Evolutionary conservation across 1,284 basidiomycete species (phyloP), one percentile per base, ranked within the genome.

Genomic region (Meira miltonrushii): DNA sequence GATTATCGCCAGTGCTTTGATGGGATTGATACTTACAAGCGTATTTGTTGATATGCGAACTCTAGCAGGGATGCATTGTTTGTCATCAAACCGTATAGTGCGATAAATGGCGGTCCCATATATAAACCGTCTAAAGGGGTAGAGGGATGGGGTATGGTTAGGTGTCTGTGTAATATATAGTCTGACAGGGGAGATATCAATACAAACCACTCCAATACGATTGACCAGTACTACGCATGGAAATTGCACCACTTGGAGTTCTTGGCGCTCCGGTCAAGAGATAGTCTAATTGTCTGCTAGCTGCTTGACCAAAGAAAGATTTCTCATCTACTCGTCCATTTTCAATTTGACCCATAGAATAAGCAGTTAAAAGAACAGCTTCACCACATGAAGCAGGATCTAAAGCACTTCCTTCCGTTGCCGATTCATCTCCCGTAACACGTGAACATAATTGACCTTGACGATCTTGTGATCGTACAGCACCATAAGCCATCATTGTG

Each of bases 71-170:
- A 84, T 43, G 83, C 77, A 78, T 94, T 92, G 33, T 80, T 73
- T 0, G 85, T 85, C 25, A 85, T 68, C 38, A 86, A 85, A 33
- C 89, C 93, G 75, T 91, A 93, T 79, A 88, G 92, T 0, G 92
- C 90, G 9, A 96, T 79, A 79, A 93, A 95, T 0, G 92, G 92
- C 0, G 92, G 92, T 0, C 88, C 88, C 90, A 93, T 91, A 79
- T 88, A 91, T 7, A 89, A 82, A 13, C 69, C 67, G 17, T 78
- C 75, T 49, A 68, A n/a, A 44, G 44, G 43, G 57, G 33, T 10
- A 49, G 55, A 58, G 56, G 23, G 37, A 41, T 13, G 15, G 15
- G 37, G 15, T 5, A 15, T 6, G 23, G 23, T 21, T 13, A 25
- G 17, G 12, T 13, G 17, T 21, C 7, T 17, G 12, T 19, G 4